These are phyloP conservation scores for Tuber magnatum DNA, from an alignment of 495 filamentous ascomycete genomes.

Conservation along the genomic window DNA sequence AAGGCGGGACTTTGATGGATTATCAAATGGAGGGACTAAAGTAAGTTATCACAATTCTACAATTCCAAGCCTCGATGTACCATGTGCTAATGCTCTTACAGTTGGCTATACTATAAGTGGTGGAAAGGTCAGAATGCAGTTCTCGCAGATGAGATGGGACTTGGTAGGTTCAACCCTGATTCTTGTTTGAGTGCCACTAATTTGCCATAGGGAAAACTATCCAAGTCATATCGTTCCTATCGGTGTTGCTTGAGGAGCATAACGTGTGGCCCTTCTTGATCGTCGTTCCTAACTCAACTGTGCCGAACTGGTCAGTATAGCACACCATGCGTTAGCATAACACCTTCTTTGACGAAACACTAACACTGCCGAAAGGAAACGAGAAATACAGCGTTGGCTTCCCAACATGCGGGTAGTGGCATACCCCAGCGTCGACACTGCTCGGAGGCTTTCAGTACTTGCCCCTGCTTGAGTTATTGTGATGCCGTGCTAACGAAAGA, in stretches of 20 bases:
- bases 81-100: conserved; percentile 17
- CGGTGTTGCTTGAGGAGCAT: conserved; percentile 69
- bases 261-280: conserved; percentile 86
- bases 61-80: conserved; percentile 3
- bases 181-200: neutral
- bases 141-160: conserved; percentile 96
- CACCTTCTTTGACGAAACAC: neutral
- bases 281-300: conserved; percentile 89
- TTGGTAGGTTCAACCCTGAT: conserved; percentile 45
- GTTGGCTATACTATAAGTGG: conserved; percentile 91
- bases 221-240: conserved; percentile 78
- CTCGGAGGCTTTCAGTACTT: conserved; percentile 59
- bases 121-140: conserved; percentile 76
- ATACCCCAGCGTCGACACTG: conserved; percentile 68
- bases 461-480: neutral
- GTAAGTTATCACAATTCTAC: conserved; percentile 13
- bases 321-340: neutral
- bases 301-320: conserved; percentile 69
- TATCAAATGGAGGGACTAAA: conserved; percentile 94
- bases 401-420: conserved; percentile 79
- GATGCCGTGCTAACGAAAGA: neutral
- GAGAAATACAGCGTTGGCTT: conserved; percentile 92
- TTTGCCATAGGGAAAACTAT: conserved; percentile 71
- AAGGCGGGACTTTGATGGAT: conserved; percentile 75
- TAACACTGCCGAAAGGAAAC: conserved; percentile 44